These are phyloP conservation scores for Quercus aquifolioides DNA, from an alignment of 306 rosid genomes.

Conservation along the genomic window DNA sequence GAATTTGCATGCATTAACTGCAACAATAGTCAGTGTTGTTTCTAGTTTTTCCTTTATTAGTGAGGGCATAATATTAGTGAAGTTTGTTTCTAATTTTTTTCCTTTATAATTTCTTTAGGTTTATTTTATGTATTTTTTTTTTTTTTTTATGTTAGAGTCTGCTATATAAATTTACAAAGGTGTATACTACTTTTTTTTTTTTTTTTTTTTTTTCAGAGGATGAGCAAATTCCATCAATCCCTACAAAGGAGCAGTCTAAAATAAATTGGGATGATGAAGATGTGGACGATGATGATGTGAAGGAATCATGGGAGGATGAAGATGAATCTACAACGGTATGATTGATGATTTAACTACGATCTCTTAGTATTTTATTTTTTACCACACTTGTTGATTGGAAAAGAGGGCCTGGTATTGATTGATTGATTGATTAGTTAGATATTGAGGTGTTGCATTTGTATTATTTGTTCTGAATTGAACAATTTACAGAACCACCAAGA, in stretches of 20 bases:
- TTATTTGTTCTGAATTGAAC: too few relatives aligned
- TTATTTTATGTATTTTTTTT: neutral
- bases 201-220: slow-evolving; percentile 47
- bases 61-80: neutral
- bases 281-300: slow-evolving; percentile 74
- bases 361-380: neutral
- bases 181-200: neutral
- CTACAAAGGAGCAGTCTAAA: slow-evolving; percentile 49
- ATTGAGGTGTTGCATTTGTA: too few relatives aligned
- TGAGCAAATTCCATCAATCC: slow-evolving; percentile 39
- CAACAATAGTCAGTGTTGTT: neutral
- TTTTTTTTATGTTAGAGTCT: neutral
- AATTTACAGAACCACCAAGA: too few relatives aligned
- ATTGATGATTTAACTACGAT: neutral
- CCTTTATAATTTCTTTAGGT: neutral
- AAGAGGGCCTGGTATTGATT: too few relatives aligned
- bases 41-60: neutral
- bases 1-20: neutral
- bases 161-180: slow-evolving; percentile 9
- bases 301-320: slow-evolving; percentile 94
- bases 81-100: neutral
- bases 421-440: too few relatives aligned
- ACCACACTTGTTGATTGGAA: too few relatives aligned
- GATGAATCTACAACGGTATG: slow-evolving; percentile 78
- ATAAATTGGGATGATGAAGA: slow-evolving; percentile 92